These are phyloP conservation scores for Madurella mycetomatis DNA, from an alignment of 2,329 filamentous ascomycete genomes.

Conservation along the genomic window DNA sequence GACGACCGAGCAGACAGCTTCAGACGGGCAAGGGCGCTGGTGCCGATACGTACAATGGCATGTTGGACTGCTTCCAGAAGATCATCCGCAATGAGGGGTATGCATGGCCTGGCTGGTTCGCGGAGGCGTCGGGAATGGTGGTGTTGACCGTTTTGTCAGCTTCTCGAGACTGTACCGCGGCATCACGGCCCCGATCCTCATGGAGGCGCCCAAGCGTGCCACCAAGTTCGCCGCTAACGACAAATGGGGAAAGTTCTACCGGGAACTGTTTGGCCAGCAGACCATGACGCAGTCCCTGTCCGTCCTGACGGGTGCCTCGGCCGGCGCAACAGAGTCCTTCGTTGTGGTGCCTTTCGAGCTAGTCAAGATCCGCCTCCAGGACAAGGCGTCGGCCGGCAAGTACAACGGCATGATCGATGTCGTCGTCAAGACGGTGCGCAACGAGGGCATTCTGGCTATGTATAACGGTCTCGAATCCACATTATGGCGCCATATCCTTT, in stretches of 20 bases:
- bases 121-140: neutral
- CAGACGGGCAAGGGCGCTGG: conserved; percentile 71
- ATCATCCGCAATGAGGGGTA: conserved; percentile 96
- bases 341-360: conserved; percentile 98
- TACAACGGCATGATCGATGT: conserved; percentile 80
- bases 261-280: conserved; percentile 72
- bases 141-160: conserved; percentile 40
- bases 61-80: conserved; percentile 97
- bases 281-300: conserved; percentile 93
- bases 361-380: conserved; percentile 96
- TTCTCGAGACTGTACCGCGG: conserved; percentile 91
- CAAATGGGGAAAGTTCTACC: conserved; percentile 94
- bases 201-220: conserved; percentile 75
- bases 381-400: conserved; percentile 86
- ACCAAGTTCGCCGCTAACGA: conserved; percentile 99
- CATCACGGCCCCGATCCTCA: conserved; percentile 91
- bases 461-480: conserved; percentile 98
- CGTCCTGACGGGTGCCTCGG: conserved; percentile 87
- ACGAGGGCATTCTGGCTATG: conserved; percentile 79
- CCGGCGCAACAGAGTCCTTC: conserved; percentile 92
- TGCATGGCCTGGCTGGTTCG: conserved; percentile 23
- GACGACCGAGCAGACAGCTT: conserved; percentile 61
- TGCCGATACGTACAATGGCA: conserved; percentile 88
- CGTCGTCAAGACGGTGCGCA: conserved; percentile 73
- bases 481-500: conserved; percentile 81